Conservation (phyloP, 805 yeast species). For the Groenewaldozyma tartarivorans region DNA sequence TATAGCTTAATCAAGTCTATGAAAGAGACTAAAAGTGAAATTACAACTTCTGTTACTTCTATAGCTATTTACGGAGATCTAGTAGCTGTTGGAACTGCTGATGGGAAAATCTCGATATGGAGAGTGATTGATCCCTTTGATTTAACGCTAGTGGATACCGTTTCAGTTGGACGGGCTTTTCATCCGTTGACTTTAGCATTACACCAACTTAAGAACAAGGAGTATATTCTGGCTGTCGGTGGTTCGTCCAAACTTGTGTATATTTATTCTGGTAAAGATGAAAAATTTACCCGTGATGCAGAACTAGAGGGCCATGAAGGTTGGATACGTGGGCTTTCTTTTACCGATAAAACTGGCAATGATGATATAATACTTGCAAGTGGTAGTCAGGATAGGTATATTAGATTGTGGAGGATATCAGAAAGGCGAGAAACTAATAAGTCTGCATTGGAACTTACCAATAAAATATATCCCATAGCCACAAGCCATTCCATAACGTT, state of each 20-base stretch:
- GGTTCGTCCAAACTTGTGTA: slow-evolving; percentile 36
- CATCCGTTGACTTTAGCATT: slow-evolving; percentile 22
- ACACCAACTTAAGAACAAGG: slow-evolving; percentile 9
- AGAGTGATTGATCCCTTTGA: slow-evolving; percentile 15
- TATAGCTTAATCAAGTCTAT: slow-evolving; percentile 12
- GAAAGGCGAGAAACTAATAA: slow-evolving; percentile 38
- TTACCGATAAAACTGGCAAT: slow-evolving; percentile 32
- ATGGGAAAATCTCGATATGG: slow-evolving; percentile 53
- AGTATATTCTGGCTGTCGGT: slow-evolving; percentile 23
- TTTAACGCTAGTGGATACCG: slow-evolving; percentile 9
- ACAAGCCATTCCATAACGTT: slow-evolving; percentile 48
- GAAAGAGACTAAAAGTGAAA: slow-evolving; percentile 31
- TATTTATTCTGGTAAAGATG: slow-evolving; percentile 35
- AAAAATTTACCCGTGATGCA: slow-evolving; percentile 35
- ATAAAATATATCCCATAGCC: slow-evolving; percentile 59
- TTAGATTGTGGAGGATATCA: slow-evolving; percentile 71
- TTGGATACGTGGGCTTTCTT: slow-evolving; percentile 76
- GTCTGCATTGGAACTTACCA: slow-evolving; percentile 46
- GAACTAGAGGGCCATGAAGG: slow-evolving; percentile 85
- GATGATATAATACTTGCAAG: slow-evolving; percentile 58
- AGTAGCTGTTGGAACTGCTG: slow-evolving; percentile 54
- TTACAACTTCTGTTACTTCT: slow-evolving; percentile 44
- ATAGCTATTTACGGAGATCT: slow-evolving; percentile 35
- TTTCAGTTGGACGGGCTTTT: slow-evolving; percentile 16
- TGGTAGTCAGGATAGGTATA: slow-evolving; percentile 89